phyloP scores from a whole-genome alignment of 2,329 filamentous ascomycete genomes.

The Fusarium fujikuroi region DNA sequence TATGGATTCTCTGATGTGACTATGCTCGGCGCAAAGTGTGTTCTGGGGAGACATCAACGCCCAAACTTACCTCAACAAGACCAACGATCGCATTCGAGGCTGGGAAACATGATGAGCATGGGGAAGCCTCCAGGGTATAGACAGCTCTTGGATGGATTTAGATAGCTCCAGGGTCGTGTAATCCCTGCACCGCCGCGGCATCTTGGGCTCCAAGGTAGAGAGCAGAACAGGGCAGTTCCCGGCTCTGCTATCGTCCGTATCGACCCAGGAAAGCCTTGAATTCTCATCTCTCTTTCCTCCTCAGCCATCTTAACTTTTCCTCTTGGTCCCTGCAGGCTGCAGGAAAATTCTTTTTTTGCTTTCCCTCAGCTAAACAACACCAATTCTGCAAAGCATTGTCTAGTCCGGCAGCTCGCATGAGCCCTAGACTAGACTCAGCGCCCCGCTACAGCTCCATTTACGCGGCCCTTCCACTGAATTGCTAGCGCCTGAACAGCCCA shows the following conservation, averaged over 20 bases:
- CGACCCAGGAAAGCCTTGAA: constrained; percentile 20
- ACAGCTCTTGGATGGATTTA: constrained; percentile 15
- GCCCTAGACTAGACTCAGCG: constrained; percentile 36
- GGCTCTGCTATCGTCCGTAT: constrained; percentile 21
- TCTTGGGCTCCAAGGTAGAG: constrained; percentile 17
- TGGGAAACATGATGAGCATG: constrained; percentile 27
- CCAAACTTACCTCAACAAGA: not conserved
- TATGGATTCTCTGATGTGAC: constrained; percentile 12
- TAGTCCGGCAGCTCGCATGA: constrained; percentile 44
- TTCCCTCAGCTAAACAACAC: constrained; percentile 4
- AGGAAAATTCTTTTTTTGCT: constrained; percentile 17
- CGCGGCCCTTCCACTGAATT: not conserved
- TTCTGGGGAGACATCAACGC: constrained; percentile 19
- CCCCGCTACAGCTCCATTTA: constrained; percentile 39
- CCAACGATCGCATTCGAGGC: constrained; percentile 17
- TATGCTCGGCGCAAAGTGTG: constrained; percentile 22
- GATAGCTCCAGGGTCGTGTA: constrained; percentile 18
- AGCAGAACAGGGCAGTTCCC: constrained; percentile 19
- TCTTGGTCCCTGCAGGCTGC: constrained; percentile 18
- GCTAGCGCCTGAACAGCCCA: constrained; percentile 35
- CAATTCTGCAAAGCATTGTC: constrained; percentile 57
- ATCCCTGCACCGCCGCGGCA: constrained; percentile 25
- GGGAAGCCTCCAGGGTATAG: constrained; percentile 15
- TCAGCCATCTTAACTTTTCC: constrained; percentile 21
- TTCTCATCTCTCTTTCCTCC: constrained; percentile 1